phyloP scores from a whole-genome alignment of 2,329 filamentous ascomycete genomes.

The Epichloe coenophiala region DNA sequence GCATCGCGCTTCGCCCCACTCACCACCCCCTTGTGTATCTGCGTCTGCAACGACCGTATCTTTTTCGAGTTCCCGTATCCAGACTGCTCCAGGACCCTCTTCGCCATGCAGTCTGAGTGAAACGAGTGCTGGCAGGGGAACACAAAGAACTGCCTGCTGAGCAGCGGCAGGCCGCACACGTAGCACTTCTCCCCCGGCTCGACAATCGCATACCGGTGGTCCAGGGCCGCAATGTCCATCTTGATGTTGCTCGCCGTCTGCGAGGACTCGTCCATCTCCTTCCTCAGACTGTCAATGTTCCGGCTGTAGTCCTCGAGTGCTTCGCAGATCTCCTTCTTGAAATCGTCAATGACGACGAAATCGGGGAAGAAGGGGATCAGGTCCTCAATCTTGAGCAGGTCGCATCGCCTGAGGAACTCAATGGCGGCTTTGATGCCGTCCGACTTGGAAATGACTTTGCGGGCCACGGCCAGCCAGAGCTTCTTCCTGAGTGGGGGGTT shows the following conservation, averaged over 20 bases:
- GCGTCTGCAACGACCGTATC: slow-evolving; percentile 74
- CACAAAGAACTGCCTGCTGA: slow-evolving; percentile 91
- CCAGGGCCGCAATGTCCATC: slow-evolving; percentile 71
- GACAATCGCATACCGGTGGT: slow-evolving; percentile 87
- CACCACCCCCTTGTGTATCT: slow-evolving; percentile 65
- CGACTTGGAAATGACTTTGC: slow-evolving; percentile 78
- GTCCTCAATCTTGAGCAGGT: slow-evolving; percentile 88
- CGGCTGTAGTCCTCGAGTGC: slow-evolving; percentile 88
- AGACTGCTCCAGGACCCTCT: slow-evolving; percentile 69
- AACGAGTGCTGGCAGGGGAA: slow-evolving; percentile 98
- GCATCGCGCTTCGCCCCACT: slow-evolving; percentile 61
- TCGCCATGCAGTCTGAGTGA: slow-evolving; percentile 85
- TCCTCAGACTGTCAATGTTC: slow-evolving; percentile 75
- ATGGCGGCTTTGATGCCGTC: slow-evolving; percentile 88
- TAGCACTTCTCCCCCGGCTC: slow-evolving; percentile 93
- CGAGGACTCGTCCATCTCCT: slow-evolving; percentile 91
- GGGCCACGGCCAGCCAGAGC: slow-evolving; percentile 88
- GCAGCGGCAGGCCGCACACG: slow-evolving; percentile 69
- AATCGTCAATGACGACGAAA: slow-evolving; percentile 97
- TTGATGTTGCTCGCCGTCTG: slow-evolving; percentile 85
- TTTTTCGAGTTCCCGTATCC: slow-evolving; percentile 62
- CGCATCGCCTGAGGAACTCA: slow-evolving; percentile 82
- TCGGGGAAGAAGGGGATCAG: slow-evolving; percentile 97
- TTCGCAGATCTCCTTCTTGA: slow-evolving; percentile 93
- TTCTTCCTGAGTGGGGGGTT: slow-evolving; percentile 76